These are phyloP conservation scores for Aspergillus novoparasiticus DNA, from an alignment of 2,329 filamentous ascomycete species.

Conservation along the genomic window DNA sequence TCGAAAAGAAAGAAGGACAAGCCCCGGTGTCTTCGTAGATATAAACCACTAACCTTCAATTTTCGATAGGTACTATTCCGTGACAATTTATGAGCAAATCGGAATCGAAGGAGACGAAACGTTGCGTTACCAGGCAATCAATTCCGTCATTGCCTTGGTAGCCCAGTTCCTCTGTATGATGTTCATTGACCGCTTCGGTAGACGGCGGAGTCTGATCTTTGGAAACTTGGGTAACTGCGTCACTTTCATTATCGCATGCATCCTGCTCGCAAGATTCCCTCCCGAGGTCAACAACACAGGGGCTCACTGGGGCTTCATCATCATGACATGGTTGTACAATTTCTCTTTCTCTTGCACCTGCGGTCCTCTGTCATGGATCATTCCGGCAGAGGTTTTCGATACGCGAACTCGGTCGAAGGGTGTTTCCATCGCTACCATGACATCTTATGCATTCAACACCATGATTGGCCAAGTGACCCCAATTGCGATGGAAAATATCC, in stretches of 20 bases:
- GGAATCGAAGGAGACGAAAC: slow-evolving; percentile 67
- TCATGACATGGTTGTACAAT: slow-evolving; percentile 78
- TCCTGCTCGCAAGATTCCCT: slow-evolving; percentile 62
- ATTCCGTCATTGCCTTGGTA: slow-evolving; percentile 68
- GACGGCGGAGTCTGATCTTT: slow-evolving; percentile 70
- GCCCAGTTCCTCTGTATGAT: slow-evolving; percentile 70
- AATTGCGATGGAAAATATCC: slow-evolving; percentile 58
- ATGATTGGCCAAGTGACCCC: slow-evolving; percentile 72
- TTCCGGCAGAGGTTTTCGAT: slow-evolving; percentile 72
- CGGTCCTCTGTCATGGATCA: slow-evolving; percentile 66
- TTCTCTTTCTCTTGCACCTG: slow-evolving; percentile 73
- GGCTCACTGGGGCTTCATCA: slow-evolving; percentile 62
- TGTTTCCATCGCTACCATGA: slow-evolving; percentile 74
- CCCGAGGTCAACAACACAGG: slow-evolving; percentile 51
- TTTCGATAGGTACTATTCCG: slow-evolving; percentile 62
- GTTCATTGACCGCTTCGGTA: slow-evolving; percentile 67
- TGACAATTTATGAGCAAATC: slow-evolving; percentile 67
- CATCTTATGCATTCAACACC: slow-evolving; percentile 73
- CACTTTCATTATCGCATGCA: slow-evolving; percentile 70
- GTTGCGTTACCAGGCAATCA: slow-evolving; percentile 75
- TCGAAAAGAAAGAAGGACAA: too few relatives aligned
- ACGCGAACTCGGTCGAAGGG: slow-evolving; percentile 74
- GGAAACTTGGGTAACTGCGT: slow-evolving; percentile 73
- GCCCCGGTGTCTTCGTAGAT: too few relatives aligned
- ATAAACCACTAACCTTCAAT: background rate